Evolutionary conservation across 2,329 filamentous ascomycete genomes (phyloP).

Genomic region (Xylariaceae sp.): DNA sequence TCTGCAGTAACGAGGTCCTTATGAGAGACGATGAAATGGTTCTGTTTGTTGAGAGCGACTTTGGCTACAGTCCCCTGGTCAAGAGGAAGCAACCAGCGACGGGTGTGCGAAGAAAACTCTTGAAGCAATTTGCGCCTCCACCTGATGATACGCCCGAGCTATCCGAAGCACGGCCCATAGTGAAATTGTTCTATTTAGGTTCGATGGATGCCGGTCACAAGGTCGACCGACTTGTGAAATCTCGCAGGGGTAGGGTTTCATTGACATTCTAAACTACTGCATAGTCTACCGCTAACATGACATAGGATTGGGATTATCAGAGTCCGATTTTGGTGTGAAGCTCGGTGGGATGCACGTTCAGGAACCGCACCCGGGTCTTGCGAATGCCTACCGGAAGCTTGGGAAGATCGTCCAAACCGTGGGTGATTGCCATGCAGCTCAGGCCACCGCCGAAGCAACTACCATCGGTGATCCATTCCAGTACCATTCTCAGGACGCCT

Average conservation of each 20-base stretch:
- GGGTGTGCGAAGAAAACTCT: constrained; percentile 88
- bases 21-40: constrained; percentile 97
- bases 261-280: constrained; percentile 8
- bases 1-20: constrained; percentile 88
- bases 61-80: constrained; percentile 94
- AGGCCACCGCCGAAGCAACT: constrained; percentile 94
- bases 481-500: constrained; percentile 93
- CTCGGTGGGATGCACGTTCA: constrained; percentile 84
- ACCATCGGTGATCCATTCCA: constrained; percentile 91
- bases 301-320: constrained; percentile 84
- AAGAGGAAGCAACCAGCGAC: constrained; percentile 97
- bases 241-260: constrained; percentile 71
- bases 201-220: constrained; percentile 98
- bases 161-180: constrained; percentile 82
- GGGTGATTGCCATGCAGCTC: constrained; percentile 93
- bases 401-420: constrained; percentile 91
- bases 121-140: constrained; percentile 97
- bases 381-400: constrained; percentile 90
- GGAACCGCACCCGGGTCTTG: constrained; percentile 85
- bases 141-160: constrained; percentile 97
- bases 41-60: constrained; percentile 98
- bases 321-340: constrained; percentile 92
- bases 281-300: constrained; percentile 26
- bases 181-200: constrained; percentile 94
- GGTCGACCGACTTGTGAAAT: constrained; percentile 91